Base-by-base conservation (phyloP, 306 rosid species). In the Astragalus membranaceus region DNA sequence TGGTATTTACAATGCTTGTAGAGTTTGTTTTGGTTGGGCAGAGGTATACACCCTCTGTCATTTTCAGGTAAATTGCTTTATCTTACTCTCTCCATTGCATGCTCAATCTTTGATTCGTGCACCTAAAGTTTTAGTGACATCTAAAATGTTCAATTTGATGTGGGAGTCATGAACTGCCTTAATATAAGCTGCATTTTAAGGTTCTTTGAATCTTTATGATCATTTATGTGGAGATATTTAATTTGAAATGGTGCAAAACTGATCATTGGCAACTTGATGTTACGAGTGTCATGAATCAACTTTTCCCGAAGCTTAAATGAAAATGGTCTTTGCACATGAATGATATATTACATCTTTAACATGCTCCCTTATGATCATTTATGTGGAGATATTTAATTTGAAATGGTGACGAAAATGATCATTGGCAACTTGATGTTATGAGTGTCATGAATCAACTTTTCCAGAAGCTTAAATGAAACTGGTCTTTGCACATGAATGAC, bases 1-100 rank as follows among this genome's bases (percentile, higher is more conserved):
- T 93, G 61, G 97, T 90, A 30, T 93, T 93, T 75, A 90, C 97
- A 4, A 93, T 93, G 98, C 80, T 81, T 36, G 76, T 85, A 75
- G 98, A 93, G 78, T 85, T 81, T 81, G n/a, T 85, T 72, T 80
- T 90, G 73, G 88, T 89, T 16, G 85, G 91, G 69, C 97, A 90
- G 83, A 87, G 88, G 78, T 93, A 88, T 78, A 67, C 98, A 72
- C 69, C 69, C 74, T 82, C 90, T 58, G 71, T 93, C 64, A 64
- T 90, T 69, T 90, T 87, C 80, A 93, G 98, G 98, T 90, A 85
- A 82, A 73, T 64, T 59, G 46, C 64, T 36, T 58, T 59, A 79
- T 75, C 61, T 50, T 51, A 16, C 46, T 53, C 78, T 75, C 61
- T 50, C 51, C 59, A 29, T 33, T 65, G 23, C 65, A 47, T 67